These are phyloP conservation scores for Diaporthe capsici DNA, from an alignment of 2,329 filamentous ascomycete genomes.

Conservation along the genomic window DNA sequence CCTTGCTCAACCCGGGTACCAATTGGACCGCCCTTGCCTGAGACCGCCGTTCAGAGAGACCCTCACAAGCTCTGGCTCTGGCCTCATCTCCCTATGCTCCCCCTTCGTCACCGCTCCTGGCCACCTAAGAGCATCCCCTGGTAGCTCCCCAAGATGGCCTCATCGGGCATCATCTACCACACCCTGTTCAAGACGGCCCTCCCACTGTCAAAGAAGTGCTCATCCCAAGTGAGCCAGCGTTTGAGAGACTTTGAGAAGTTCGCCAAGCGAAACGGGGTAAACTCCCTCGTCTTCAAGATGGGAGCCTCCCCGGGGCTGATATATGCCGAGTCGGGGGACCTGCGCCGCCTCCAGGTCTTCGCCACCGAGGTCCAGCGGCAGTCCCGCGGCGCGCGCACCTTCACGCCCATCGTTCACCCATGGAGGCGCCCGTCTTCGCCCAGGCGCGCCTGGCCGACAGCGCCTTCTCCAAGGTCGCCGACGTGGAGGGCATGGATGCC, in stretches of 20 bases:
- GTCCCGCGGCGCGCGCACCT: not conserved
- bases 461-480: not conserved
- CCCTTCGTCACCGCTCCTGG: not conserved
- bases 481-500: not conserved
- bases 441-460: not conserved
- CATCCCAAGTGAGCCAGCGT: not conserved
- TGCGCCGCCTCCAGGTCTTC: conserved; percentile 2
- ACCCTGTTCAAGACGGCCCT: not conserved
- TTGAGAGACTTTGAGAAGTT: not conserved
- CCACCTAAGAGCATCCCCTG: not conserved
- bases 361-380: not conserved
- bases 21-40: not conserved
- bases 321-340: not conserved
- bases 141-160: not conserved
- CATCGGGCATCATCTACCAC: not conserved
- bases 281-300: not conserved
- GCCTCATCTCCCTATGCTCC: not conserved
- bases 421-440: not conserved
- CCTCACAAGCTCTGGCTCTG: not conserved
- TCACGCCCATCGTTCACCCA: not conserved
- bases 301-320: not conserved
- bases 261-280: not conserved
- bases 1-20: not conserved
- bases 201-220: not conserved
- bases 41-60: not conserved